These are phyloP conservation scores for Collybia sp. DNA, from an alignment of 768 basidiomycete species.

Conservation along the genomic window DNA sequence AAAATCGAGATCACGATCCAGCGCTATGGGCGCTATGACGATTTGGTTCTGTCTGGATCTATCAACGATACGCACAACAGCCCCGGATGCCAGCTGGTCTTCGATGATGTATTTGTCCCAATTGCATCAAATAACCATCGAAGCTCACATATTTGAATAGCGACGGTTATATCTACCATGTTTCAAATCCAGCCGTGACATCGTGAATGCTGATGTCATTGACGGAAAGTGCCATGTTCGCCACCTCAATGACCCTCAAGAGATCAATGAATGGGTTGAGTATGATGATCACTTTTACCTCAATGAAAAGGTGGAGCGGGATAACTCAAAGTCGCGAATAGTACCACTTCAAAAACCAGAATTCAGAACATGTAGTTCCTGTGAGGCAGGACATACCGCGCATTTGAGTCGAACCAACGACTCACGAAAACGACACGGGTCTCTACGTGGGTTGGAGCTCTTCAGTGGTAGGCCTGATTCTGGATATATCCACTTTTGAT, in stretches of 20 bases:
- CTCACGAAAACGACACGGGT: slow-evolving; percentile 21
- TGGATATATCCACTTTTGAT: not conserved
- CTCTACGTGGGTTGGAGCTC: slow-evolving; percentile 58
- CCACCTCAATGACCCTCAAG: slow-evolving; percentile 22
- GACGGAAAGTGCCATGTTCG: slow-evolving; percentile 54
- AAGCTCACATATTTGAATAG: slow-evolving; percentile 14
- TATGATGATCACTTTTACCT: slow-evolving; percentile 59
- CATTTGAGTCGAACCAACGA: too few relatives aligned
- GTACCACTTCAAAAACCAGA: too few relatives aligned
- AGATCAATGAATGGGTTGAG: slow-evolving; percentile 44
- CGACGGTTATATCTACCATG: slow-evolving; percentile 36
- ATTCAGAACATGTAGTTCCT: too few relatives aligned
- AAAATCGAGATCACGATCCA: slow-evolving; percentile 28
- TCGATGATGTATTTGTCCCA: slow-evolving; percentile 39
- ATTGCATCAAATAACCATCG: not conserved
- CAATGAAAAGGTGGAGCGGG: slow-evolving; percentile 22
- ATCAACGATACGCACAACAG: not conserved
- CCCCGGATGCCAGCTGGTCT: slow-evolving; percentile 12
- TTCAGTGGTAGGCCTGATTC: slow-evolving; percentile 50
- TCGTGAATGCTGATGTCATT: slow-evolving; percentile 32
- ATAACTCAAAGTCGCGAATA: too few relatives aligned
- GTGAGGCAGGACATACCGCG: too few relatives aligned
- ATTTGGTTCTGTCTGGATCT: slow-evolving; percentile 16
- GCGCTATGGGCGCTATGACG: slow-evolving; percentile 42
- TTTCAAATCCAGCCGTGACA: slow-evolving; percentile 9